These are phyloP conservation scores for Cetradonia linearis DNA, from an alignment of 495 filamentous ascomycete genomes.

Conservation along the genomic window DNA sequence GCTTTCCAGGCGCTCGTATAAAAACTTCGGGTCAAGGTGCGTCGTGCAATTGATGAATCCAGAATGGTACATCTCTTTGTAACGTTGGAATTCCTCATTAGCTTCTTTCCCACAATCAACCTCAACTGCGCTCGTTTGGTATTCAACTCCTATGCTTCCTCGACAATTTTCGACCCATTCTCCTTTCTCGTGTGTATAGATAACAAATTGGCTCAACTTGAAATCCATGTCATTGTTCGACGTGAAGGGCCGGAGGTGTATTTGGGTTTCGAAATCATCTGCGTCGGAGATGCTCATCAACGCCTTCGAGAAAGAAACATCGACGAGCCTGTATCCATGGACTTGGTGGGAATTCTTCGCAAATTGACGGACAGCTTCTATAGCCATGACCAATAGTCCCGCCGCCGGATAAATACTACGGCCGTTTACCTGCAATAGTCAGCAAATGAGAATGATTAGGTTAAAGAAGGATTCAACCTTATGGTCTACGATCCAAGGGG, in stretches of 20 bases:
- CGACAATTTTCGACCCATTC: slow-evolving; percentile 24
- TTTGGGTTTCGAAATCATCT: slow-evolving; percentile 31
- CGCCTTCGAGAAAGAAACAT: slow-evolving; percentile 27
- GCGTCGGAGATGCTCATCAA: slow-evolving; percentile 27
- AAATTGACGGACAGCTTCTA: slow-evolving; percentile 29
- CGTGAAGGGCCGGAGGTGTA: slow-evolving; percentile 25
- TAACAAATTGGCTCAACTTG: slow-evolving; percentile 21
- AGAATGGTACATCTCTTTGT: not conserved
- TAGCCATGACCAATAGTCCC: slow-evolving; percentile 30
- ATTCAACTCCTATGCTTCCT: slow-evolving; percentile 20
- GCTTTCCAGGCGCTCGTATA: not conserved
- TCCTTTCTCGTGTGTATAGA: slow-evolving; percentile 20
- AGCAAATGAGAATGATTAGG: too few relatives aligned
- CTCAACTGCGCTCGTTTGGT: slow-evolving; percentile 1
- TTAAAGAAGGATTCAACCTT: too few relatives aligned
- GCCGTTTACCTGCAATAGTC: slow-evolving; percentile 27
- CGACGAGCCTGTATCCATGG: slow-evolving; percentile 12
- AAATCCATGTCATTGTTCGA: not conserved
- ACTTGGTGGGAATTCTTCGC: not conserved
- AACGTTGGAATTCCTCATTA: not conserved
- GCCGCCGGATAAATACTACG: slow-evolving; percentile 28
- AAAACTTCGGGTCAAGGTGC: not conserved
- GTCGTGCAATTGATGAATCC: not conserved
- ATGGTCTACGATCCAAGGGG: slow-evolving; percentile 38
- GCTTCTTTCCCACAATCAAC: slow-evolving; percentile 9